phyloP scores from a whole-genome alignment of 2,329 filamentous ascomycete species.

The Beauveria asiatica region DNA sequence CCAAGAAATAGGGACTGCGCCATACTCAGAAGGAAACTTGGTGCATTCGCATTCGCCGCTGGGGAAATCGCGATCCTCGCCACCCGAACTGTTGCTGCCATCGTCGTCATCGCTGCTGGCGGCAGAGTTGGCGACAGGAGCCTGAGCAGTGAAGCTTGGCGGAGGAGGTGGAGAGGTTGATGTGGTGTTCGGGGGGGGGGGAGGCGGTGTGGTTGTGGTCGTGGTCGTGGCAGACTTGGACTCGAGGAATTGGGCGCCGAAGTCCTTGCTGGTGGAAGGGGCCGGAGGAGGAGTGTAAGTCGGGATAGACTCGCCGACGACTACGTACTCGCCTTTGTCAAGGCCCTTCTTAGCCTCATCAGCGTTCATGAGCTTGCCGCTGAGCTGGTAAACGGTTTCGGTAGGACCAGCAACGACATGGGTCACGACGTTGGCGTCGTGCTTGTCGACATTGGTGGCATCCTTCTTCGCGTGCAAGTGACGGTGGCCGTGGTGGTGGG shows the following conservation, averaged over 20 bases:
- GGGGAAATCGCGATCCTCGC: conserved; percentile 63
- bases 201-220: conserved; percentile 25
- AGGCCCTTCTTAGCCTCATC: conserved; percentile 65
- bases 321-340: conserved; percentile 58
- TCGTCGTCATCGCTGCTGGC: conserved; percentile 18
- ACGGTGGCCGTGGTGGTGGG: conserved; percentile 53
- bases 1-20: conserved; percentile 63
- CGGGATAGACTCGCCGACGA: conserved; percentile 51
- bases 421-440: conserved; percentile 34
- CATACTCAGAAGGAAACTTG: conserved; percentile 72
- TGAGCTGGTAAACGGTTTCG: conserved; percentile 63
- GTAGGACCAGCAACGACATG: conserved; percentile 53
- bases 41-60: conserved; percentile 63
- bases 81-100: conserved; percentile 31
- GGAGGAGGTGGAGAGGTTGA: conserved; percentile 17
- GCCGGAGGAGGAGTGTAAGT: conserved; percentile 39
- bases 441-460: conserved; percentile 34
- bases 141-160: conserved; percentile 11
- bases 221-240: conserved; percentile 29
- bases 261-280: conserved; percentile 25
- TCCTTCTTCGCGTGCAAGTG: conserved; percentile 48
- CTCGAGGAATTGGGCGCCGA: conserved; percentile 44
- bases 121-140: conserved; percentile 13
- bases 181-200: conserved; percentile 21
- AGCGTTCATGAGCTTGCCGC: conserved; percentile 52